Evolutionary conservation across 2,329 filamentous ascomycete species (phyloP), one percentile per base, ranked within the genome.

Genomic region (Clonostachys byssicola): DNA sequence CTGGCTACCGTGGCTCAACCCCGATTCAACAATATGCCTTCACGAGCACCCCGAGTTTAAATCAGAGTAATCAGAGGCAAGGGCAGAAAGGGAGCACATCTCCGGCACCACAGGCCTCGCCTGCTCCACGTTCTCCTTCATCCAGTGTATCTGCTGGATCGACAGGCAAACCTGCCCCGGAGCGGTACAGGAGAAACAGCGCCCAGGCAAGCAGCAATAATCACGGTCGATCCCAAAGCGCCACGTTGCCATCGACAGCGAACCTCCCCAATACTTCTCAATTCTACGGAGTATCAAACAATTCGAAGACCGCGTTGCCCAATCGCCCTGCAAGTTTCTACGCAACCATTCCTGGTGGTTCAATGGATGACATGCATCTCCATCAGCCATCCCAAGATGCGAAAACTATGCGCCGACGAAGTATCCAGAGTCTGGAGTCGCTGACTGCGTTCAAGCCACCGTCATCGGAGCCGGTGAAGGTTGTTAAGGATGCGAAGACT

Each of bases 21-120:
- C 81, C 85, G 13, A 81, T 89, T 51, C 86, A 89, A 60, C 86
- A 87, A 9, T 92, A 91, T 67, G 85, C 86, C 40, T 91, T 91
- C 61, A 86, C 81, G 4, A 78, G 74, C 56, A 86, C 85, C n/a
- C 85, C 86, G 20, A 83, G 75, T 52, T 67, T 89, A 55, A 77
- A 79, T 51, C 78, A 74, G 50, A 66, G 23, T 8, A 30, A 30
- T 9, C 23, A 30, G 23, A 10, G 23, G 23, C 23, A 30, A 30
- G 23, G 23, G 23, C 23, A 30, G 23, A 30, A 10, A 30, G 23
- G 23, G 23, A 30, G 23, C 23, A 30, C 65, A 41, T 68, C 71
- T 52, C 70, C 76, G 53, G 78, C 81, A 69, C 74, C 78, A 51
- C 72, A 74, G 40, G 57, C 17, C 36, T n/a, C 36, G 58, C 39